Conservation (phyloP, 2,329 filamentous ascomycete genomes). For the Didymosphaeria variabile region DNA sequence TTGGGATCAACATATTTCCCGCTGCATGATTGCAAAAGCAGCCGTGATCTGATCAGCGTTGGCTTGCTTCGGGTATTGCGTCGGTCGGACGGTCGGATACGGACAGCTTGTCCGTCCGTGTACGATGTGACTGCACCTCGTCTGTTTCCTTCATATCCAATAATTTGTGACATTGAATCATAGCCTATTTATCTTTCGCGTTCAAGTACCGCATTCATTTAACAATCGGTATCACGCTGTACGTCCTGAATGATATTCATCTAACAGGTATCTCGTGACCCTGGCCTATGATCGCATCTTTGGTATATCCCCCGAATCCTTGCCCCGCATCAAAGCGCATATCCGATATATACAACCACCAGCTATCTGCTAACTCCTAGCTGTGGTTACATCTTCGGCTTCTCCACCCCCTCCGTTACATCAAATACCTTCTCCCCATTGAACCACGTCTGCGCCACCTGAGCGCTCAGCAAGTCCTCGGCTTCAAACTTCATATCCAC, state of each 20-base stretch:
- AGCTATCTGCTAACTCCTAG: no score
- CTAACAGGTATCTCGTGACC: no score
- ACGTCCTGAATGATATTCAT: no score
- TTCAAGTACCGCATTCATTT: no score
- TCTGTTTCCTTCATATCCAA: background rate
- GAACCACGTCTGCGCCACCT: slow-evolving; percentile 64
- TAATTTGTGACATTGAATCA: background rate
- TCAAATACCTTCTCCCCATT: slow-evolving; percentile 50
- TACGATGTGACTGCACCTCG: background rate
- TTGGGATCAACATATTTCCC: no score
- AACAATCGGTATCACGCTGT: no score
- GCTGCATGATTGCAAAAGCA: background rate
- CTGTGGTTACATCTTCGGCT: background rate
- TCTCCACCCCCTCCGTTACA: background rate
- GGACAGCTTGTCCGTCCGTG: background rate
- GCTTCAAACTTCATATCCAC: slow-evolving; percentile 62
- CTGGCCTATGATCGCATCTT: no score
- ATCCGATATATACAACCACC: no score
- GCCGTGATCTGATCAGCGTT: background rate
- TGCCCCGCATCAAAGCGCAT: no score
- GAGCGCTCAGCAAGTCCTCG: slow-evolving; percentile 57
- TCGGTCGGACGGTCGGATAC: slow-evolving; percentile 2
- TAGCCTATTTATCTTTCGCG: background rate
- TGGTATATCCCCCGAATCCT: no score
- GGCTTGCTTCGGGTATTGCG: background rate